Conservation (phyloP, 75 land plant species). For the Sequoiadendron giganteum region DNA sequence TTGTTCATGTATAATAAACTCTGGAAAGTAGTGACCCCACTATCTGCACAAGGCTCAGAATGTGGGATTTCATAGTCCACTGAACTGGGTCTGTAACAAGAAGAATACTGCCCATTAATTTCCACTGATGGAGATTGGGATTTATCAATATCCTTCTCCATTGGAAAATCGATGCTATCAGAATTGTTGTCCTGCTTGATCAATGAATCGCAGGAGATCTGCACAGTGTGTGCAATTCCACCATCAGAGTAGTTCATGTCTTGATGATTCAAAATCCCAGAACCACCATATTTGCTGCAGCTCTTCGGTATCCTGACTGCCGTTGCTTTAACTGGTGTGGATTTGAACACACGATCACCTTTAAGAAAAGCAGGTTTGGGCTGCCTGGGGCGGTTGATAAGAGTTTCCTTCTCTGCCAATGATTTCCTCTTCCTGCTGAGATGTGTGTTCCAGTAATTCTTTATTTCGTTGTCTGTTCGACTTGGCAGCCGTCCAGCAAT, state of each 20-base stretch:
- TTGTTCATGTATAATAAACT: neutral
- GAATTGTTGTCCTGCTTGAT: neutral
- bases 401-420: neutral
- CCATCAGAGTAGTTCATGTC: neutral
- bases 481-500: neutral
- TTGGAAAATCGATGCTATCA: neutral
- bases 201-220: neutral
- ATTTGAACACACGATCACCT: neutral
- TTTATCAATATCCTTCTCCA: neutral
- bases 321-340: neutral
- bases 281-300: neutral
- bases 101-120: neutral
- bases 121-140: neutral
- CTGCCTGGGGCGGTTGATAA: neutral
- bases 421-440: neutral
- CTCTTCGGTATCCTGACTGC: neutral
- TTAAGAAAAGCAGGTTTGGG: neutral
- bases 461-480: constrained; percentile 2
- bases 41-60: neutral
- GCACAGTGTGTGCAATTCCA: neutral
- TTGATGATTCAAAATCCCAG: neutral
- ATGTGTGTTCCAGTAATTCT: neutral
- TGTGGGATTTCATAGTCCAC: neutral
- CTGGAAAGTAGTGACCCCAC: neutral
- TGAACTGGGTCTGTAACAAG: neutral